Evolutionary conservation across 1,284 basidiomycete species (phyloP), one percentile per base, ranked within the genome.

Genomic region (Meira miltonrushii): DNA sequence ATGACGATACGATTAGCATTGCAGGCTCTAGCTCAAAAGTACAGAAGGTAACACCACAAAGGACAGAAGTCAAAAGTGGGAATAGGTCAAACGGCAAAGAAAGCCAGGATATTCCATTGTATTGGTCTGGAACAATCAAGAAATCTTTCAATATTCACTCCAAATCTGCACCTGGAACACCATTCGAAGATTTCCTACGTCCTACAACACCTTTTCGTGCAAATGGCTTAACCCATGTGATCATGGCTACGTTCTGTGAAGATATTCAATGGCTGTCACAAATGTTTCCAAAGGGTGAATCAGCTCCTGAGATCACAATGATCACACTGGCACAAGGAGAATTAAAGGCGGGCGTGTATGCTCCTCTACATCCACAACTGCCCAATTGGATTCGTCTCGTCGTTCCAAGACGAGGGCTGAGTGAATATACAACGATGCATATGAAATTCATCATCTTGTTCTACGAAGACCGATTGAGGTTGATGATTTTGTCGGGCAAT

Each of bases 211-310:
- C 55, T 0, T 51, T 58, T 4, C 57, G 59, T 10, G 41, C 64
- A 13, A 58, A 57, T 25, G 61, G 65, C 1, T 61, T 74, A 3
- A 54, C 64, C 40, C 54, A 65, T 21, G 69, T 65, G 10, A 54
- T 77, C 5, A 53, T 76, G 2, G 61, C 72, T 0, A 75, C 70
- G 2, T 77, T 68, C 64, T 69, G 68, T 28, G 57, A 63, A 10
- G 67, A 73, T 19, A 67, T 73, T 17, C 64, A 71, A 19, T 77
- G 75, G 75, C 66, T 77, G 6, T 58, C 67, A 37, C 47, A 61
- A 1, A 56, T 65, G 1, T 66, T 77, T 21, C 73, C 74, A 1
- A 59, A 57, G 2, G 58, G 54, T n/a, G 0, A 60, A 66, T 2
- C 66, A 23, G 25, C 39, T 12, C 54, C 50, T 39, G 55, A 58